A percentile compares a stretch with the other conserved stretches of the same genome.
Evolutionary conservation across 176 grass and related monocot genomes (phyloP).

Genomic region (Cenchrus americanus): DNA sequence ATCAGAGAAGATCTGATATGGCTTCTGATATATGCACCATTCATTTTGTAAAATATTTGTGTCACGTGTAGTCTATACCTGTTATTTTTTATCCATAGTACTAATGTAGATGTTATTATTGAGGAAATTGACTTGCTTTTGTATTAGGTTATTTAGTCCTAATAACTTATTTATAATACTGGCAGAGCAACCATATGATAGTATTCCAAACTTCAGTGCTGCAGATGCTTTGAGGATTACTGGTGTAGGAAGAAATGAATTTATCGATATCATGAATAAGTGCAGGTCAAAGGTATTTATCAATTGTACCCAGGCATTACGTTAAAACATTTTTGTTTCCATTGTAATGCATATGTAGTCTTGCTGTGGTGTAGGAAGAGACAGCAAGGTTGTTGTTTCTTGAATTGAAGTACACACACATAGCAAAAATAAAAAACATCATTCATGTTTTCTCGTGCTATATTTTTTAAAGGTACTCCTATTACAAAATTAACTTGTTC

Average conservation of each 20-base stretch:
- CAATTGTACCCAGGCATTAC: neutral
- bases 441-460: constrained; percentile 27
- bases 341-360: neutral
- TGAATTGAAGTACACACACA: neutral
- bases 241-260: constrained; percentile 91
- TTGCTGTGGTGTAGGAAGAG: constrained; percentile 9
- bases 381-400: neutral
- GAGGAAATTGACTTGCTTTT: neutral
- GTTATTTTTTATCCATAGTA: neutral
- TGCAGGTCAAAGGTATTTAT: constrained; percentile 92
- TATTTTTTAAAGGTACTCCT: too few species aligned
- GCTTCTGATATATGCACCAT: neutral
- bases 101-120: neutral
- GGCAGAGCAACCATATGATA: constrained; percentile 98
- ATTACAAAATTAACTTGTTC: constrained; percentile 6
- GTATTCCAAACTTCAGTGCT: constrained; percentile 97
- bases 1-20: neutral
- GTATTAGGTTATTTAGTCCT: neutral
- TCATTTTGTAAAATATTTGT: constrained; percentile 3
- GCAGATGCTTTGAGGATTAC: constrained; percentile 89
- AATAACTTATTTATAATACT: constrained; percentile 45
- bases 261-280: constrained; percentile 99
- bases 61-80: neutral
- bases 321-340: neutral
- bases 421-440: neutral